A percentile compares a stretch with the other conserved stretches of the same genome.
Conservation (phyloP, 2,329 filamentous ascomycete genomes). For the Epichloe baconii region DNA sequence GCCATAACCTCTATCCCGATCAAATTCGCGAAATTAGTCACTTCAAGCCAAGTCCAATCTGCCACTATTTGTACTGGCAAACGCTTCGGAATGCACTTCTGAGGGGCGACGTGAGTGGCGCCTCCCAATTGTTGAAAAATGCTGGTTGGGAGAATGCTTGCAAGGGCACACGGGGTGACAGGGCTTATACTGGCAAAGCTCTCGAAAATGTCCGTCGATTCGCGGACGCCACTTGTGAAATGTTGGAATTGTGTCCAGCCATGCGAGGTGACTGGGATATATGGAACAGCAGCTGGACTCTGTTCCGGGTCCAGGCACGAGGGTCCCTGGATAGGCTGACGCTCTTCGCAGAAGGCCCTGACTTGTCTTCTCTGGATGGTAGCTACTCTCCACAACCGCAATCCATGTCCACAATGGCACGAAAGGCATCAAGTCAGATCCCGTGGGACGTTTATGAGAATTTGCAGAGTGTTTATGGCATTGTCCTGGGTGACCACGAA, state of each 20-base stretch:
- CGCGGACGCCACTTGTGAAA: conserved; percentile 51
- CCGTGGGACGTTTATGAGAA: conserved; percentile 87
- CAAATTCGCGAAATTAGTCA: conserved; percentile 53
- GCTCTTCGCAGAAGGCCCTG: conserved; percentile 65
- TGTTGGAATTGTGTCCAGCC: conserved; percentile 63
- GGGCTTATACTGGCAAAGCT: conserved; percentile 60
- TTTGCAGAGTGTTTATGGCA: conserved; percentile 65
- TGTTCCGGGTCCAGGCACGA: conserved; percentile 66
- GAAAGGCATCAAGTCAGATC: conserved; percentile 74
- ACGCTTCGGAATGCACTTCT: conserved; percentile 61
- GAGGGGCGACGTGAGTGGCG: conserved; percentile 58
- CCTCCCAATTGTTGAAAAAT: conserved; percentile 53
- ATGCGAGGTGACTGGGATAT: conserved; percentile 67
- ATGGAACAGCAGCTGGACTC: conserved; percentile 64
- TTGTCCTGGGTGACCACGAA: conserved; percentile 61
- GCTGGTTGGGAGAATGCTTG: conserved; percentile 70
- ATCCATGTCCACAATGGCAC: conserved; percentile 49
- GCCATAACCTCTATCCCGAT: conserved; percentile 59
- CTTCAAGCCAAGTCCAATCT: conserved; percentile 58
- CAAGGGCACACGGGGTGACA: conserved; percentile 49
- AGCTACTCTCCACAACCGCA: conserved; percentile 28
- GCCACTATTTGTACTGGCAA: conserved; percentile 74
- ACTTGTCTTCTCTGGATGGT: conserved; percentile 27
- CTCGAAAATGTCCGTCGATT: conserved; percentile 68
- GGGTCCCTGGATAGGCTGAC: conserved; percentile 58